Conservation (phyloP, 1,139 yeast genomes). For the Schizosaccharomyces versatilis region DNA sequence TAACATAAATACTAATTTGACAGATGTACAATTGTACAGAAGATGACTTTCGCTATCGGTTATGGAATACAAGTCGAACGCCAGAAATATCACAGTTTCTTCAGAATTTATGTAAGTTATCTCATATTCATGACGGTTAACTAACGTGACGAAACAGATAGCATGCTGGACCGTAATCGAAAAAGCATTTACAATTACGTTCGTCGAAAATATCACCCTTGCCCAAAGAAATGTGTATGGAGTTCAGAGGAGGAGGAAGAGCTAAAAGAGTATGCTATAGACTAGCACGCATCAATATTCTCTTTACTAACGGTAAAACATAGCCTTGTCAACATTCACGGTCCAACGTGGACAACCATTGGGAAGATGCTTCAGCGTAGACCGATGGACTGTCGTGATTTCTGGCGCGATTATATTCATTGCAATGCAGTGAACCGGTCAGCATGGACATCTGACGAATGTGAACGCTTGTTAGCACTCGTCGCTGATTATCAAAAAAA, state of each 20-base stretch:
- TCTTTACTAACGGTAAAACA: not conserved
- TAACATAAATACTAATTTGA: too few species aligned
- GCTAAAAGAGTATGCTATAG: not conserved
- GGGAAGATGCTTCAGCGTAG: not conserved
- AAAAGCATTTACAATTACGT: not conserved
- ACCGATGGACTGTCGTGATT: not conserved
- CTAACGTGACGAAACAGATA: not conserved
- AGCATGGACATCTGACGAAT: not conserved
- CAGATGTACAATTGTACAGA: too few species aligned
- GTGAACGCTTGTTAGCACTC: not conserved
- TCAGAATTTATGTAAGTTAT: not conserved
- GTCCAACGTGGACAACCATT: not conserved
- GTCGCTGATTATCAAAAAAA: not conserved
- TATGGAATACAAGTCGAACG: too few species aligned
- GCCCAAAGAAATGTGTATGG: not conserved
- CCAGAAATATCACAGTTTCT: too few species aligned
- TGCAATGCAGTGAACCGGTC: not conserved
- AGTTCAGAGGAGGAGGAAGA: not conserved
- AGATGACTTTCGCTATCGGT: too few species aligned
- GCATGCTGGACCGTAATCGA: not conserved
- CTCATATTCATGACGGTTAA: not conserved
- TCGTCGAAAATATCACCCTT: not conserved
- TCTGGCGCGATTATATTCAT: slow-evolving; percentile 1
- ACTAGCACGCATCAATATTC: not conserved
- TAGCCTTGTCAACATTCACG: not conserved